A percentile compares a stretch with the other conserved stretches of the same genome.
Conservation (phyloP, 176 grass and related monocot species). For the Musa acuminata region DNA sequence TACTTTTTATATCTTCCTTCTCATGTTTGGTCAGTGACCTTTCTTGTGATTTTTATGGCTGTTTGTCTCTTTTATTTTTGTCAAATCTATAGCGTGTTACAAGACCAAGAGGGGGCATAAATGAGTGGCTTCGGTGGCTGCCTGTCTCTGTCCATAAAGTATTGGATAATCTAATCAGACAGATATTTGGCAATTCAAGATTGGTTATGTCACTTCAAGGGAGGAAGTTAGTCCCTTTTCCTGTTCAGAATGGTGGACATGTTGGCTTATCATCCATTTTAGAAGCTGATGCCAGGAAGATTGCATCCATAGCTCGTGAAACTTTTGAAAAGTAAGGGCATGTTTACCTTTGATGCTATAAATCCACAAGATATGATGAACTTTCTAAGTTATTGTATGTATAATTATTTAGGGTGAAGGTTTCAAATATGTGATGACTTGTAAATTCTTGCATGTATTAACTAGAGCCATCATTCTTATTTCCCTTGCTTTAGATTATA, state of each 20-base stretch:
- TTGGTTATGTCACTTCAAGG: conserved; percentile 41
- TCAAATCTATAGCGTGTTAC: conserved; percentile 52
- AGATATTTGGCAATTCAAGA: conserved; percentile 62
- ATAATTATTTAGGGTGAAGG: neutral
- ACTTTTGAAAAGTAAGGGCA: conserved; percentile 74
- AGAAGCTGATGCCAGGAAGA: conserved; percentile 70
- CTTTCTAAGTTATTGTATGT: neutral
- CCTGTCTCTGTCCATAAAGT: conserved; percentile 67
- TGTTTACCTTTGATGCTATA: neutral
- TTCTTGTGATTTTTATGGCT: neutral
- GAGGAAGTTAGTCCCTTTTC: conserved; percentile 35
- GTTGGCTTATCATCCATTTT: conserved; percentile 57
- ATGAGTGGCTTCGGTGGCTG: conserved; percentile 65
- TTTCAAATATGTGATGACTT: neutral
- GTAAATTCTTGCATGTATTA: neutral
- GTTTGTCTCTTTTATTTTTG: neutral
- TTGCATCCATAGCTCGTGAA: conserved; percentile 48
- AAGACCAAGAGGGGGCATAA: conserved; percentile 77
- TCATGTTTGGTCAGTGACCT: neutral
- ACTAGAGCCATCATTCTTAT: too few relatives aligned
- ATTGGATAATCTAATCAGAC: conserved; percentile 51
- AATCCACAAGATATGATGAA: neutral
- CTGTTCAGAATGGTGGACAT: conserved; percentile 23
- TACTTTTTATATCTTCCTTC: neutral
- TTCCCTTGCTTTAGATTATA: too few relatives aligned